Percentiles rank a stretch among this genome's conserved stretches.
These are phyloP conservation scores for Eremochloa ophiuroides DNA, from an alignment of 176 grass and related monocot genomes.

Conservation along the genomic window DNA sequence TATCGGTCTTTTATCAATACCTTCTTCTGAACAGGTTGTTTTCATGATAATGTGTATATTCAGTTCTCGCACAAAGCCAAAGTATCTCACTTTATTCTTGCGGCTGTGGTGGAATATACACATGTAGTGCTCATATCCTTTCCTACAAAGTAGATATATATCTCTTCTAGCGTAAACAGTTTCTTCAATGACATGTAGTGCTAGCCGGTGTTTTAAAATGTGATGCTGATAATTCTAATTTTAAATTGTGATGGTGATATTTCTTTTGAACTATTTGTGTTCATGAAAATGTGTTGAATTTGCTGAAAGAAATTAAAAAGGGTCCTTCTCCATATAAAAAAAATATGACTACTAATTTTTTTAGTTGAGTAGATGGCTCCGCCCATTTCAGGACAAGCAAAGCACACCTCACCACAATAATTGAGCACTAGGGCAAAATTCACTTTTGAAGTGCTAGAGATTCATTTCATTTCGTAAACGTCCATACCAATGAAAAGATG, in stretches of 20 bases:
- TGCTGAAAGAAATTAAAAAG: background rate
- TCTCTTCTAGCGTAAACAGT: background rate
- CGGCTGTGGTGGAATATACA: background rate
- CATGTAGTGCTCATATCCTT: background rate
- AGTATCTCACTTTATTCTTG: background rate
- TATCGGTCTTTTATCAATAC: background rate
- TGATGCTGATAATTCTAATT: background rate
- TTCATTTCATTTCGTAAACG: slow-evolving; percentile 3
- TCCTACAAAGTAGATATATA: too few relatives aligned
- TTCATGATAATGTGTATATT: background rate
- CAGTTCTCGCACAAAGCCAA: background rate
- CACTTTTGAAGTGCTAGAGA: background rate
- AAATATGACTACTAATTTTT: background rate
- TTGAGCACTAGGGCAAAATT: background rate
- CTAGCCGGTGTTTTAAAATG: background rate
- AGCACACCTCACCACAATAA: slow-evolving; percentile 16
- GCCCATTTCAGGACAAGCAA: background rate
- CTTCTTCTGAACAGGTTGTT: background rate
- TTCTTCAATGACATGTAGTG: background rate
- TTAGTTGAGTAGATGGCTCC: background rate
- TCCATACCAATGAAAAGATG: background rate
- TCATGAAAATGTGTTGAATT: background rate
- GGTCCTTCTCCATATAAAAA: background rate
- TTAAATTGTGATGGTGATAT: background rate
- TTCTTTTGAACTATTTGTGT: background rate